phyloP scores from a whole-genome alignment of 371 early-diverging fungal genomes.

The Mucor saturninus region DNA sequence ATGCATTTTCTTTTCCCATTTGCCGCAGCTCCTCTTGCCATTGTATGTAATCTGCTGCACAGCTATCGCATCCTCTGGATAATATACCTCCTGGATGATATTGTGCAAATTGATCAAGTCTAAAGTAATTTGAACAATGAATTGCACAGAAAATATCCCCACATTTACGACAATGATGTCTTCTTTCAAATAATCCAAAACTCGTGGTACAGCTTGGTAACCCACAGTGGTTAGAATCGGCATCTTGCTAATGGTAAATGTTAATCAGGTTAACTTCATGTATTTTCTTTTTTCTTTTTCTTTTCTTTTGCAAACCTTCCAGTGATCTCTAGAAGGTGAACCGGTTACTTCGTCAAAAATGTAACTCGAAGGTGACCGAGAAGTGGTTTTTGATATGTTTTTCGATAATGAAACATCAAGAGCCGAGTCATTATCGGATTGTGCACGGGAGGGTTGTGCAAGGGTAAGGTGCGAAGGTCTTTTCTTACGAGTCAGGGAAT shows the following conservation, averaged over 20 bases:
- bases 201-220: conserved; percentile 32
- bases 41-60: conserved; percentile 39
- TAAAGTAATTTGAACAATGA: conserved; percentile 55
- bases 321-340: conserved; percentile 49
- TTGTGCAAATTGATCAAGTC: conserved; percentile 46
- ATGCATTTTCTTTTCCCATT: conserved; percentile 2
- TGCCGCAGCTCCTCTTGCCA: conserved; percentile 37
- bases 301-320: conserved; percentile 43
- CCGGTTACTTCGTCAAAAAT: conserved; percentile 42
- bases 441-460: conserved; percentile 39
- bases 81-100: conserved; percentile 45
- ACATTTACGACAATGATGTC: conserved; percentile 59
- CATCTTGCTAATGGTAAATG: conserved; percentile 36
- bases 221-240: conserved; percentile 39
- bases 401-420: conserved; percentile 23
- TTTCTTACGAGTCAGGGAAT: conserved; percentile 63
- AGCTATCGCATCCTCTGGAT: conserved; percentile 50
- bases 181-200: conserved; percentile 56
- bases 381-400: conserved; percentile 5
- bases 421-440: conserved; percentile 29
- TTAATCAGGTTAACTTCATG: background rate
- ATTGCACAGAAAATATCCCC: conserved; percentile 54
- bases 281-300: background rate
- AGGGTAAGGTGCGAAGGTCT: conserved; percentile 63
- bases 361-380: conserved; percentile 11